Evolutionary conservation across 2,329 filamentous ascomycete species (phyloP).

Genomic region (Myriosclerotinia scirpicola): DNA sequence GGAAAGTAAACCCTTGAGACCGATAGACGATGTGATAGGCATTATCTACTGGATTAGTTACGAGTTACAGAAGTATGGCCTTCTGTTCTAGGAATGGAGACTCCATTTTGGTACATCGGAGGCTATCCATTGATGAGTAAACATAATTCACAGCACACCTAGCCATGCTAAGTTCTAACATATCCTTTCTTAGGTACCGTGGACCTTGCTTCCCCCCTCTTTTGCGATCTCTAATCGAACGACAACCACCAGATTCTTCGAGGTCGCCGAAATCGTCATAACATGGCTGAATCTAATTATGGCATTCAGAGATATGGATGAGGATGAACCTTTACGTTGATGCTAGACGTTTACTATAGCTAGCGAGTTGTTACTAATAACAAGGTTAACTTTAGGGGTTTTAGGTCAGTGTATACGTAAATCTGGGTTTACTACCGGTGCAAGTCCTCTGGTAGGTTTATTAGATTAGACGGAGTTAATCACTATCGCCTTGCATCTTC

Average conservation of each 20-base stretch:
- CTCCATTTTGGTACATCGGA: constrained; percentile 12
- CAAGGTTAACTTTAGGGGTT: not conserved
- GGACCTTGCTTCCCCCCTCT: constrained; percentile 8
- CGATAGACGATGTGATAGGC: constrained; percentile 6
- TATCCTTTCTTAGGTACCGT: too few species aligned
- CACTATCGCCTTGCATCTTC: constrained; percentile 2
- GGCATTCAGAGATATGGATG: not conserved
- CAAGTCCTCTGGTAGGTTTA: not conserved
- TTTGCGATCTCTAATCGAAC: not conserved
- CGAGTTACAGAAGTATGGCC: not conserved
- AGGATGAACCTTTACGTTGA: not conserved
- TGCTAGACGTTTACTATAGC: not conserved
- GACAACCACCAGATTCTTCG: constrained; percentile 11
- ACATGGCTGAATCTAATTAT: constrained; percentile 18
- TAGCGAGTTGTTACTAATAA: not conserved
- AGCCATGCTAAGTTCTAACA: not conserved
- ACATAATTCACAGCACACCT: constrained; percentile 6
- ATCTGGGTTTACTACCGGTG: not conserved
- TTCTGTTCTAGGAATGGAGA: constrained; percentile 10
- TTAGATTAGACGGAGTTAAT: not conserved
- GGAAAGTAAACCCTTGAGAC: not conserved
- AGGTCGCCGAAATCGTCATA: constrained; percentile 19
- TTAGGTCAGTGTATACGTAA: constrained; percentile 8
- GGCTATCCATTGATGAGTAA: not conserved
- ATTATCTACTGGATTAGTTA: constrained; percentile 10